Percentiles rank a stretch among this genome's conserved stretches.
Evolutionary conservation across 208 protist species (phyloP).

Genomic region (Wallacemonas sp.): DNA sequence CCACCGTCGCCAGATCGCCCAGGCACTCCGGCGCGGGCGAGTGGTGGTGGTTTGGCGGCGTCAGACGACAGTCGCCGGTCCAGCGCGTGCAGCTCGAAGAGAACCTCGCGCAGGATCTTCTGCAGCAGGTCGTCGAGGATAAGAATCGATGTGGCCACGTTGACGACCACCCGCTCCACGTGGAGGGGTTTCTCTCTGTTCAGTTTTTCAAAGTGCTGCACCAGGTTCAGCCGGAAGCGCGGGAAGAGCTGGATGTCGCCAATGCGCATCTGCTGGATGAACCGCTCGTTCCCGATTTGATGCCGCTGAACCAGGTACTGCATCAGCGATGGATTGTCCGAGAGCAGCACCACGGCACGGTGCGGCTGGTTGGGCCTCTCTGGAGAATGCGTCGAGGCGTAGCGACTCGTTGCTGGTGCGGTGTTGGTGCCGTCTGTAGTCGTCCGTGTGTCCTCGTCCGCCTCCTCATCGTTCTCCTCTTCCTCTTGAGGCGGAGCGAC

Average conservation of each 20-base stretch:
- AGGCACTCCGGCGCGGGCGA: no score
- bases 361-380: slow-evolving; percentile 1
- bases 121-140: slow-evolving; percentile 59
- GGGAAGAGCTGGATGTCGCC: slow-evolving; percentile 84
- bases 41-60: slow-evolving; percentile 10
- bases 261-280: slow-evolving; percentile 64
- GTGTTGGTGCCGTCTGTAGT: background rate
- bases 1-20: background rate
- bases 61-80: slow-evolving; percentile 47
- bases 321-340: slow-evolving; percentile 58
- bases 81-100: slow-evolving; percentile 60
- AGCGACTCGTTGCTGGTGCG: background rate
- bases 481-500: slow-evolving; percentile 11
- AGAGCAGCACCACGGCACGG: slow-evolving; percentile 55
- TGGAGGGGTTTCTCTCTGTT: slow-evolving; percentile 35
- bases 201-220: slow-evolving; percentile 78
- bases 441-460: no score
- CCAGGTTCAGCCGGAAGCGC: slow-evolving; percentile 74
- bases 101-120: slow-evolving; percentile 66
- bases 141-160: slow-evolving; percentile 25
- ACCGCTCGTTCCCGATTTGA: slow-evolving; percentile 60
- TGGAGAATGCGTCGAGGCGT: no score
- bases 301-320: slow-evolving; percentile 70
- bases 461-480: no score
- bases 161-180: slow-evolving; percentile 61